These are phyloP conservation scores for Pseudogymnoascus sp. DNA, from an alignment of 2,329 filamentous ascomycete genomes.

Conservation along the genomic window DNA sequence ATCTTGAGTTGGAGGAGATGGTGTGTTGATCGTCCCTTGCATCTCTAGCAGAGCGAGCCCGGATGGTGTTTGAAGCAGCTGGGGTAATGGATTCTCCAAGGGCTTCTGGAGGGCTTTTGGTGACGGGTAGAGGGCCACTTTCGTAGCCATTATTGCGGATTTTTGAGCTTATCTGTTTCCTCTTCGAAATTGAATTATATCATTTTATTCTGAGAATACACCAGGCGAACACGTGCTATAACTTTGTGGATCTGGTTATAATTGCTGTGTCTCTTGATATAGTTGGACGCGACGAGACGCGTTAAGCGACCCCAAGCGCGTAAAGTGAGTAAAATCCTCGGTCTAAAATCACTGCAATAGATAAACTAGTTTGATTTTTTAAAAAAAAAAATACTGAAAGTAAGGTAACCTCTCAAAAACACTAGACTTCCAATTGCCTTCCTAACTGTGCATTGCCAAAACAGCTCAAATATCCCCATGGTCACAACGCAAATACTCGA, in stretches of 20 bases:
- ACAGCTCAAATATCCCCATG: neutral
- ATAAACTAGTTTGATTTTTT: neutral
- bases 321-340: neutral
- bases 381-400: neutral
- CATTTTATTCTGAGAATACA: neutral
- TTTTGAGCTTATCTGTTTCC: neutral
- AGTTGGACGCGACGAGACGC: constrained; percentile 1
- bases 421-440: neutral
- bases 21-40: constrained; percentile 81
- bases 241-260: neutral
- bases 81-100: constrained; percentile 54
- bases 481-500: neutral
- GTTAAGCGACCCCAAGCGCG: constrained; percentile 4
- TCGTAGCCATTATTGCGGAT: neutral
- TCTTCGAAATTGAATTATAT: neutral
- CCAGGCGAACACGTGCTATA: neutral
- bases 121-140: neutral
- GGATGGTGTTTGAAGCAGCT: constrained; percentile 79
- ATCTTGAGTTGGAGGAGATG: constrained; percentile 32
- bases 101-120: neutral
- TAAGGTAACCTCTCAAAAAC: neutral
- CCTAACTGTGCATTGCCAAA: neutral
- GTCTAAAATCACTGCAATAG: neutral
- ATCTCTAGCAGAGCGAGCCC: constrained; percentile 87
- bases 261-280: neutral